A percentile compares a stretch with the other conserved stretches of the same genome.
These are phyloP conservation scores for Cryptococcus sp. DNA, from an alignment of 1,284 basidiomycete genomes.

Conservation along the genomic window DNA sequence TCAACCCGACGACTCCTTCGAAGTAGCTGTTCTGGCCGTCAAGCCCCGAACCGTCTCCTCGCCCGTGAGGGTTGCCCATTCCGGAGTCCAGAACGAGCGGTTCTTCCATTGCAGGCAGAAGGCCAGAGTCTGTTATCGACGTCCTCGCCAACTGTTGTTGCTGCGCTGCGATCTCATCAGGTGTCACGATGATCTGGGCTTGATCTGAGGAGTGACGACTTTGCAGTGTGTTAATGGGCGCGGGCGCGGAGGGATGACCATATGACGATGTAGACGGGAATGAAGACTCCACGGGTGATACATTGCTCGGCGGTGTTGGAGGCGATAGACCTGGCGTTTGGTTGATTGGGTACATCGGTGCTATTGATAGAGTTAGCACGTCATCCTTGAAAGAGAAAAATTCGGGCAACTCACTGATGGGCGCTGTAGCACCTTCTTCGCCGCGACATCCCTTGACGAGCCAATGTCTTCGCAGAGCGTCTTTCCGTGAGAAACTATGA, in stretches of 20 bases:
- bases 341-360: conserved; percentile 43
- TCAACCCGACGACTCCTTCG: conserved; percentile 36
- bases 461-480: conserved; percentile 55
- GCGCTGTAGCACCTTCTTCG: conserved; percentile 48
- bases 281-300: conserved; percentile 12
- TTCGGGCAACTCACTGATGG: conserved; percentile 33
- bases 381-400: not conserved
- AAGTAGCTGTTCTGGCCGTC: conserved; percentile 35
- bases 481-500: conserved; percentile 54
- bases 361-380: conserved; percentile 2
- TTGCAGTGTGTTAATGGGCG: conserved; percentile 38
- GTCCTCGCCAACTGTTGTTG: conserved; percentile 21
- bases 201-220: conserved; percentile 37
- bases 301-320: conserved; percentile 30
- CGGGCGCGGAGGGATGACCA: conserved; percentile 40
- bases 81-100: conserved; percentile 31
- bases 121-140: conserved; percentile 8
- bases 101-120: conserved; percentile 11
- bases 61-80: conserved; percentile 7
- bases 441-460: conserved; percentile 55
- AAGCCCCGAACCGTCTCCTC: conserved; percentile 16
- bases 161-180: conserved; percentile 32
- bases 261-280: conserved; percentile 21
- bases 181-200: conserved; percentile 46
- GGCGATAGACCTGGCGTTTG: conserved; percentile 41